Conservation (phyloP, 2,329 filamentous ascomycete genomes). For the Leptographium flavum region DNA sequence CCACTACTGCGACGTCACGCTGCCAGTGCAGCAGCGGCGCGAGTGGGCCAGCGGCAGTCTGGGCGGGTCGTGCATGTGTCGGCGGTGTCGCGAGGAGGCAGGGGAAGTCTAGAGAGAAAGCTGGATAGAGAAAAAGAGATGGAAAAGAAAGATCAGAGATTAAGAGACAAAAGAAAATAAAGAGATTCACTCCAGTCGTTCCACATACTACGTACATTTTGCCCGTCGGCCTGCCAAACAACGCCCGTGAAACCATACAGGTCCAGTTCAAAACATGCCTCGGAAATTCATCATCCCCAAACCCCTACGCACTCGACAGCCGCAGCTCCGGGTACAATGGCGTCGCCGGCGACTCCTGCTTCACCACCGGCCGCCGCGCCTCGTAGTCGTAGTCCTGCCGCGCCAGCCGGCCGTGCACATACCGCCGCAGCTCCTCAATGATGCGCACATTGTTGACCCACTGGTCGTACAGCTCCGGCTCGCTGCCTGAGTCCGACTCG, state of each 20-base stretch:
- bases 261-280: background rate
- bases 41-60: slow-evolving; percentile 83
- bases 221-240: no score
- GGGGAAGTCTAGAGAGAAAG: slow-evolving; percentile 11
- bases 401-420: slow-evolving; percentile 42
- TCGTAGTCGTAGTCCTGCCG: slow-evolving; percentile 33
- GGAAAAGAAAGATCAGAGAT: background rate
- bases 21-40: slow-evolving; percentile 65
- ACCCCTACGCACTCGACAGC: slow-evolving; percentile 6
- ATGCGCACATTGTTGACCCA: slow-evolving; percentile 54
- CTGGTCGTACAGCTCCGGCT: slow-evolving; percentile 46
- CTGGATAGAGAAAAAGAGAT: background rate
- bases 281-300: background rate
- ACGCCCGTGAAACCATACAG: no score
- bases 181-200: no score
- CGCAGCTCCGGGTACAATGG: slow-evolving; percentile 11
- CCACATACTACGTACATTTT: no score
- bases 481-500: slow-evolving; percentile 35
- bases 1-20: slow-evolving; percentile 80
- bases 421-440: slow-evolving; percentile 46
- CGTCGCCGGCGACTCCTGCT: slow-evolving; percentile 3
- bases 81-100: slow-evolving; percentile 63
- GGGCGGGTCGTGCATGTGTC: slow-evolving; percentile 79
- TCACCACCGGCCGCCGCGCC: slow-evolving; percentile 12
- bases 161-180: background rate